Conservation (phyloP, 2,329 filamentous ascomycete genomes). For the Moelleriella libera region DNA sequence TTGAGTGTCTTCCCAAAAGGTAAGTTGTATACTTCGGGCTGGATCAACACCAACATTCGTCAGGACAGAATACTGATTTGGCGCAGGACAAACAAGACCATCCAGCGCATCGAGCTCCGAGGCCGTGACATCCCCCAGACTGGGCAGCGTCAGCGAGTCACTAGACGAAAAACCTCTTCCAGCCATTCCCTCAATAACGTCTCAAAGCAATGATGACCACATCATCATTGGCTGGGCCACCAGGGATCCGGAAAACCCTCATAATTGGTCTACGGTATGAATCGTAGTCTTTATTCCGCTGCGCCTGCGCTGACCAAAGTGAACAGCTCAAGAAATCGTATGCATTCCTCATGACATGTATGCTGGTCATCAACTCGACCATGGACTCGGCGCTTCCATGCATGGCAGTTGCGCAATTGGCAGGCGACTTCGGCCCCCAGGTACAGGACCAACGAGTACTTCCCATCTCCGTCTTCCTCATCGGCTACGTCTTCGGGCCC, state of each 20-base stretch:
- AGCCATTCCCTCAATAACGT: conserved; percentile 17
- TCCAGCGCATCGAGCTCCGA: background rate
- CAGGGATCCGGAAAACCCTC: conserved; percentile 35
- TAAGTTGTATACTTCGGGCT: background rate
- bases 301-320: background rate
- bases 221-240: conserved; percentile 29
- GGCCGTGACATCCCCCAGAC: background rate
- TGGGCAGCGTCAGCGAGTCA: conserved; percentile 11
- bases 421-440: conserved; percentile 39
- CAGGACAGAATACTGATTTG: background rate
- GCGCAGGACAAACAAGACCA: background rate
- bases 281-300: background rate
- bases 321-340: conserved; percentile 36
- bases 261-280: conserved; percentile 32
- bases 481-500: conserved; percentile 48
- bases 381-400: conserved; percentile 51
- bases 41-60: background rate
- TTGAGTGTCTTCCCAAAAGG: background rate
- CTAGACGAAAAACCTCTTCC: conserved; percentile 17
- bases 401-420: conserved; percentile 45
- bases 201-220: conserved; percentile 13
- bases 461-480: conserved; percentile 48
- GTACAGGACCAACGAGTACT: conserved; percentile 31
- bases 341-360: conserved; percentile 39
- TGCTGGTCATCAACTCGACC: conserved; percentile 52